These are phyloP conservation scores for Acrocalymma vagum DNA, from an alignment of 2,329 filamentous ascomycete genomes.

Conservation along the genomic window DNA sequence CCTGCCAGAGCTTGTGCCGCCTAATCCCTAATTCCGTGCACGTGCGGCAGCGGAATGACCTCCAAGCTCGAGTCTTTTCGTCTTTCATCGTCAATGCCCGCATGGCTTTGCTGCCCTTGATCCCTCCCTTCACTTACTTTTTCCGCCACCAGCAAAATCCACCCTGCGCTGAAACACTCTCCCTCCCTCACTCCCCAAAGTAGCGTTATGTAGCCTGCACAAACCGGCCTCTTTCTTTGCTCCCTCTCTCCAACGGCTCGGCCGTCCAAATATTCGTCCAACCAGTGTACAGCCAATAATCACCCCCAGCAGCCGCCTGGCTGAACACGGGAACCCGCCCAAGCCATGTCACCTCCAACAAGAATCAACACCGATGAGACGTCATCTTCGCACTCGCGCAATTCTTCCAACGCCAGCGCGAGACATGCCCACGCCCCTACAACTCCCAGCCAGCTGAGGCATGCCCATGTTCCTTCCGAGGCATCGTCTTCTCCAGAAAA, in stretches of 20 bases:
- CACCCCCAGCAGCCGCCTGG: conserved; percentile 6
- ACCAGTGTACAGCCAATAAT: conserved; percentile 22
- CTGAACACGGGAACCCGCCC: conserved; percentile 4
- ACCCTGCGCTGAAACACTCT: neutral
- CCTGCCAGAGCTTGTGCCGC: no score
- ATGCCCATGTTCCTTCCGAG: conserved; percentile 52
- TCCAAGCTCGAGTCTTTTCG: no score
- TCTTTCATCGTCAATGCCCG: neutral
- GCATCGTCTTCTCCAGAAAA: conserved; percentile 53
- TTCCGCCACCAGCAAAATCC: conserved; percentile 1
- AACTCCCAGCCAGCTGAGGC: conserved; percentile 51
- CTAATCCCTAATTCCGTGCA: no score
- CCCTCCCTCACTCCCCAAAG: conserved; percentile 1
- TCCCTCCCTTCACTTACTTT: conserved; percentile 2
- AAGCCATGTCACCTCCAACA: conserved; percentile 33
- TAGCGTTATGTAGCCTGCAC: conserved; percentile 27
- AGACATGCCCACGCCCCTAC: conserved; percentile 43
- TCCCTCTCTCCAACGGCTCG: conserved; percentile 12
- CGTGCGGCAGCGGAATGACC: conserved; percentile 29
- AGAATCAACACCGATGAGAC: conserved; percentile 23
- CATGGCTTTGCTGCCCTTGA: conserved; percentile 17
- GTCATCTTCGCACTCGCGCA: conserved; percentile 39
- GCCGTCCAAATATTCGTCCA: conserved; percentile 15
- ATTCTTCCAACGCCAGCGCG: conserved; percentile 39
- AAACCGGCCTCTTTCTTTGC: conserved; percentile 3